These are phyloP conservation scores for Rosa lucieae DNA, from an alignment of 306 rosid genomes.

Conservation along the genomic window DNA sequence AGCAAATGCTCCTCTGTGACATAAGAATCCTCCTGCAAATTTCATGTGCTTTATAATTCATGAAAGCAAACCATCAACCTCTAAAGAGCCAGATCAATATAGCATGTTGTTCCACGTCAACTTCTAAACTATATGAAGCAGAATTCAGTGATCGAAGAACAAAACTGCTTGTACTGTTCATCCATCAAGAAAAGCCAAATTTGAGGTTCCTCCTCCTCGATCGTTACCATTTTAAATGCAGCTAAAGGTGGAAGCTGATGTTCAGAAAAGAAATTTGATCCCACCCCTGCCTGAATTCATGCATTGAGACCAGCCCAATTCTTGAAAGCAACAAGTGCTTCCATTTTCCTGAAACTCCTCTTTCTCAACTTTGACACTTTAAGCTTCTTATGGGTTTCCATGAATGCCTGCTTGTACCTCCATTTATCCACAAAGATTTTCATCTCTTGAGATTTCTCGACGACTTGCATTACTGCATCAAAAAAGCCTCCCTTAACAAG, in stretches of 20 bases:
- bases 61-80: background rate
- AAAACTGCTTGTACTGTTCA: constrained; percentile 1
- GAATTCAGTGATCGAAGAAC: background rate
- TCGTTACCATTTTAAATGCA: constrained; percentile 10
- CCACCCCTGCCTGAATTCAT: constrained; percentile 29
- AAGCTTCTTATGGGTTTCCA: constrained; percentile 93
- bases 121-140: background rate
- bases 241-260: constrained; percentile 17
- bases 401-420: constrained; percentile 97
- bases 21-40: background rate
- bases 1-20: background rate
- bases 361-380: constrained; percentile 71
- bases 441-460: constrained; percentile 81
- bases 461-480: constrained; percentile 94
- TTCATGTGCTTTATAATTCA: background rate
- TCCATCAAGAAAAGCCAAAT: constrained; percentile 12
- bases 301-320: constrained; percentile 95
- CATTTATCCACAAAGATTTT: constrained; percentile 92
- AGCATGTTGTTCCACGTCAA: background rate
- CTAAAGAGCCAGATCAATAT: background rate
- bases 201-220: constrained; percentile 20
- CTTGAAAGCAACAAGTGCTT: constrained; percentile 85
- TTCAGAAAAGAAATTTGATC: constrained; percentile 9
- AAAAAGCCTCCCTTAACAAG: constrained; percentile 97
- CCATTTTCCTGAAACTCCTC: constrained; percentile 75